Base-by-base conservation (phyloP, 2,329 filamentous ascomycete genomes). In the Ceratocystis variospora region DNA sequence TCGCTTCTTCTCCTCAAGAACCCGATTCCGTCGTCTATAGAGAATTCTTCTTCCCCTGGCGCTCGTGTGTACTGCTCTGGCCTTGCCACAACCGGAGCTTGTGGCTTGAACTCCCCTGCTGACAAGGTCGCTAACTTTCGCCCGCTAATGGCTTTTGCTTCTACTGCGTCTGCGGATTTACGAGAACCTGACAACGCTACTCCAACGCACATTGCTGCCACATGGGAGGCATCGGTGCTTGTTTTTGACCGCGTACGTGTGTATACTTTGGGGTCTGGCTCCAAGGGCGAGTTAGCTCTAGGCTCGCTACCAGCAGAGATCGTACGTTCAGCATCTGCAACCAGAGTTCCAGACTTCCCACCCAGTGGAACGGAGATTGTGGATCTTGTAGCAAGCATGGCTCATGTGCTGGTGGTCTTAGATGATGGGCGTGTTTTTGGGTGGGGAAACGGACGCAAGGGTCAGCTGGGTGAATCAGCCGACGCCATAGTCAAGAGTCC, bases 401-500 rank as follows among this genome's bases (percentile, higher is more conserved):
- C 84, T 25, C 94, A 99, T 73, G 84, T 85, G 0, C 82, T 95
- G 17, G 84, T 79, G 1, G 82, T 96, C 0, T 76, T 96, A 2
- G 82, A 81, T 55, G 87, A 88, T 72, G 93, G 92, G 0, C 81
- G 88, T 17, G 86, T 87, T 1, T 96, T 88, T 73, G 92, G 90
- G 1, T 97, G 93, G 93, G 94, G 94, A 0, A 89, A 85, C 71
- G 87, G 88, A 15, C 83, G 90, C 28, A 94, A 96, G 73, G 89
- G 89, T 0, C 93, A 99, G 73, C 77, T 96, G 0, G 92, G 91
- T 0, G 75, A 78, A 53, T 80, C 81, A 0, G 76, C 77, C 33
- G 78, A 66, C 2, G 63, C 76, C 5, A 73, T 85, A 33, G 73
- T 87, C 1, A 80, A 82, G 75, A 72, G 72, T 17, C 90, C 90